Conservation (phyloP, 139 green algal genomes). For the Picochlorum sp. region DNA sequence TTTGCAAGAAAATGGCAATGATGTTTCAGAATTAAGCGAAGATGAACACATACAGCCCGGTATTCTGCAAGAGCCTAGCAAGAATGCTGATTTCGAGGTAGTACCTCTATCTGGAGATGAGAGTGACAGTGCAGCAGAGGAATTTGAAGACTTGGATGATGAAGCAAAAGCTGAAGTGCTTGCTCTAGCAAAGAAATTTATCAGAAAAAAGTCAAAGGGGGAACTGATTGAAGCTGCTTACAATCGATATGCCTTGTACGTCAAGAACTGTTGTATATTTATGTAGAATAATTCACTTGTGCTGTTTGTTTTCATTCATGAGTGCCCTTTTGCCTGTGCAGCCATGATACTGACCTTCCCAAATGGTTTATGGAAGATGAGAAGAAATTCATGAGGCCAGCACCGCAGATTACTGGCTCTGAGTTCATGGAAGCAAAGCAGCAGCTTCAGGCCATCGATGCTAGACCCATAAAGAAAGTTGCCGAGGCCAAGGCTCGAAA, state of each 20-base stretch:
- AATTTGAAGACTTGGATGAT: slow-evolving; percentile 30
- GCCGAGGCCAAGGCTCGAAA: slow-evolving; percentile 86
- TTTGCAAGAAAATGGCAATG: slow-evolving; percentile 8
- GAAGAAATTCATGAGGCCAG: slow-evolving; percentile 28
- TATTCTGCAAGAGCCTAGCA: background rate
- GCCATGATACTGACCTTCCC: slow-evolving; percentile 71
- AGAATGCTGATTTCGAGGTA: slow-evolving; percentile 27
- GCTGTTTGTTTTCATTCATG: background rate
- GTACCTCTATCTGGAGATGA: slow-evolving; percentile 21
- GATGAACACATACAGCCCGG: background rate
- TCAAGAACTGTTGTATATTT: slow-evolving; percentile 10
- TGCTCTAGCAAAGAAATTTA: slow-evolving; percentile 75
- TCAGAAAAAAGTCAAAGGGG: slow-evolving; percentile 56
- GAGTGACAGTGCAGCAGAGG: slow-evolving; percentile 31
- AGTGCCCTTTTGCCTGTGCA: background rate
- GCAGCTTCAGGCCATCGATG: slow-evolving; percentile 66
- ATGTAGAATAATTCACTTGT: background rate
- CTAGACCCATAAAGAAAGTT: slow-evolving; percentile 93
- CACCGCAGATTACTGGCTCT: slow-evolving; percentile 19
- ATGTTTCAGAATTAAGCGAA: no score
- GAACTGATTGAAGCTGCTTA: slow-evolving; percentile 91
- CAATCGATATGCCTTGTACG: slow-evolving; percentile 81
- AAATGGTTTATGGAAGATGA: slow-evolving; percentile 90
- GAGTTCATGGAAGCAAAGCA: slow-evolving; percentile 77
- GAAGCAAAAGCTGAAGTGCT: slow-evolving; percentile 52